These are phyloP conservation scores for Penicillium sp. DNA, from an alignment of 2,329 filamentous ascomycete species.

Conservation along the genomic window DNA sequence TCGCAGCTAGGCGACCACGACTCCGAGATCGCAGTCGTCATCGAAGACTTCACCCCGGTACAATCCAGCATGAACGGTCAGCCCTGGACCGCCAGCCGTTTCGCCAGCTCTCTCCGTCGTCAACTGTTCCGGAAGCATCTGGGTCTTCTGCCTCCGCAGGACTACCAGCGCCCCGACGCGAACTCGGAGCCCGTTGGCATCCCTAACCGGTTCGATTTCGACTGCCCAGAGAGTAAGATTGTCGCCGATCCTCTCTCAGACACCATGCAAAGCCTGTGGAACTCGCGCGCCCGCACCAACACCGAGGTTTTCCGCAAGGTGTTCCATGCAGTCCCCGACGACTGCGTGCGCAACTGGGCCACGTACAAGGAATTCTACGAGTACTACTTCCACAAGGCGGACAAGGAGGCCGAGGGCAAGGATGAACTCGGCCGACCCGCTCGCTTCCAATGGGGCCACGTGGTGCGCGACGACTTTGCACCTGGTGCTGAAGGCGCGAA, in stretches of 20 bases:
- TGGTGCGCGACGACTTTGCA: conserved; percentile 70
- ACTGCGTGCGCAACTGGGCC: conserved; percentile 55
- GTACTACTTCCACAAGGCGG: conserved; percentile 51
- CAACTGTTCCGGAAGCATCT: conserved; percentile 89
- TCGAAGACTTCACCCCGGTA: conserved; percentile 72
- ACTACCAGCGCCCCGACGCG: conserved; percentile 55
- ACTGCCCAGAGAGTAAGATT: conserved; percentile 43
- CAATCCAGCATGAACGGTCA: conserved; percentile 72
- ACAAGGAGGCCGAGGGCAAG: conserved; percentile 43
- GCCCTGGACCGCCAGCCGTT: conserved; percentile 70
- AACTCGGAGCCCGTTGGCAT: conserved; percentile 56
- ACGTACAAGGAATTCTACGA: conserved; percentile 61
- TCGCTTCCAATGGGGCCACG: conserved; percentile 78
- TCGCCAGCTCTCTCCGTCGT: conserved; percentile 72
- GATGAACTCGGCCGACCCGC: conserved; percentile 39
- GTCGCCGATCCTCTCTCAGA: conserved; percentile 57
- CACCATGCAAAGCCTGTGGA: conserved; percentile 54
- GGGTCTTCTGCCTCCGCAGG: conserved; percentile 70
- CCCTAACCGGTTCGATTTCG: conserved; percentile 53
- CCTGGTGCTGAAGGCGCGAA: conserved; percentile 58
- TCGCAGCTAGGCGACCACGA: conserved; percentile 84
- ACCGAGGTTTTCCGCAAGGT: conserved; percentile 57
- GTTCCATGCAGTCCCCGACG: conserved; percentile 59
- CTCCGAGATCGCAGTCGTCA: conserved; percentile 82
- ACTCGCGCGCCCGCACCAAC: conserved; percentile 54